Base-by-base conservation (phyloP, 2,329 filamentous ascomycete genomes). In the Ceratocystis huliohia region DNA sequence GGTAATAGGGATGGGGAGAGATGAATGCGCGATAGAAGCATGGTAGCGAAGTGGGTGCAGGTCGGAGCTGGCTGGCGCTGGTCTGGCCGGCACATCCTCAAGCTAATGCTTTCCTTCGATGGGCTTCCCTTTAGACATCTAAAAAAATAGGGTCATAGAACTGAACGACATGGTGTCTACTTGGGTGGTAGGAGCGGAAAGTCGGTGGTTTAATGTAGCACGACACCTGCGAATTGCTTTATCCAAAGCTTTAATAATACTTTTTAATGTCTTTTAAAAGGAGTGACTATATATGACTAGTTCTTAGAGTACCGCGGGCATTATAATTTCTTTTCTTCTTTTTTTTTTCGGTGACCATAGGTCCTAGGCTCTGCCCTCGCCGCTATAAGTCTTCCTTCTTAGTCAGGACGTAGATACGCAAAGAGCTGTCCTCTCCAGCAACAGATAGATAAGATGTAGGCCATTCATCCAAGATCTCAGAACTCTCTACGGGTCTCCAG, bases 361-460 rank as follows among this genome's bases (percentile, higher is more conserved):
- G 28, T 37, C 17, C 7, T 59, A 3, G 20, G 13, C 30, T 59
- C 48, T 53, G 10, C 13, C 48, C 22, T 20, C 48, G 10, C 13
- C 6, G 56, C 5, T 59, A 59, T n/a, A 59, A 59, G 22, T 37
- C 28, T 37, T 37, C 15, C n/a, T 25, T 37, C 15, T 25, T n/a
- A n/a, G 28, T 37, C 28, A 82, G 75, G 4, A 77, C 76, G 73
- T 84, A 85, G 68, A 87, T 74, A 70, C 84, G 78, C 62, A 87
- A 73, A 53, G 84, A 85, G 69, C 79, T 79, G 72, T 87, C 84
- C 70, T 86, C 84, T 63, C 84, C 81, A 25, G 82, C 82, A 67
- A 84, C 28, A 7, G 56, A 59, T 74, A 3, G 81, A 82, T 30
- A 84, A 72, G 69, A 81, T 77, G 48, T 71, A 71, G 46, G 68